Evolutionary conservation across 768 basidiomycete genomes (phyloP).

Genomic region (Inosperma sp.): DNA sequence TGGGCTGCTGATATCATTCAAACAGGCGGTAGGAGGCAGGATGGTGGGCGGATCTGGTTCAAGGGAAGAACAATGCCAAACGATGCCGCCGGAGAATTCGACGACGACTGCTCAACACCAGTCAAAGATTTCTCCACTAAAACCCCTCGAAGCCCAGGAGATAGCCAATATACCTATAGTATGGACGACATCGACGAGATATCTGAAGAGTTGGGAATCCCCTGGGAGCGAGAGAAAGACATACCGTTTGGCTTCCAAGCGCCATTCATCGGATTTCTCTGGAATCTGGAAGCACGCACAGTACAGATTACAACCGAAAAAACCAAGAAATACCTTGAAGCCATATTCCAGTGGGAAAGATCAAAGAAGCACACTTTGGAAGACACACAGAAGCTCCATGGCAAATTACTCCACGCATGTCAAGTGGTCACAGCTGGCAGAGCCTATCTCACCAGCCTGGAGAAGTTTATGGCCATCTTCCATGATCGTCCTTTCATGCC

Average conservation of each 20-base stretch:
- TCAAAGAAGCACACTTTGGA: slow-evolving; percentile 24
- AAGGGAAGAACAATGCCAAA: slow-evolving; percentile 17
- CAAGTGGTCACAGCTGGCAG: slow-evolving; percentile 27
- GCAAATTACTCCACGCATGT: slow-evolving; percentile 36
- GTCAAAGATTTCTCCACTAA: slow-evolving; percentile 13
- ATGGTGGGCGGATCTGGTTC: slow-evolving; percentile 25
- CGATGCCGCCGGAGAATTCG: slow-evolving; percentile 26
- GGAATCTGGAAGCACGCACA: slow-evolving; percentile 19
- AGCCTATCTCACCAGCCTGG: slow-evolving; percentile 39
- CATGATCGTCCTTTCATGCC: slow-evolving; percentile 29
- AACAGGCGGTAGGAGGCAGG: slow-evolving; percentile 8
- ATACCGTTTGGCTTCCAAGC: slow-evolving; percentile 12
- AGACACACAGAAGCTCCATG: slow-evolving; percentile 35
- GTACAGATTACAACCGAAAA: slow-evolving; percentile 18
- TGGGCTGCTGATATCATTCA: slow-evolving; percentile 9
- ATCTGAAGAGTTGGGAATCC: slow-evolving; percentile 26
- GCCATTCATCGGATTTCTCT: slow-evolving; percentile 24
- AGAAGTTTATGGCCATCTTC: slow-evolving; percentile 31
- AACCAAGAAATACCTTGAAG: slow-evolving; percentile 20
- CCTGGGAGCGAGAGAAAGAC: slow-evolving; percentile 24
- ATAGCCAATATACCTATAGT: slow-evolving; percentile 13
- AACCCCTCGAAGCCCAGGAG: no score
- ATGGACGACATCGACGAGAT: slow-evolving; percentile 33
- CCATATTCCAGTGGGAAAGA: slow-evolving; percentile 26
- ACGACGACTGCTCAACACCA: slow-evolving; percentile 28